A percentile compares a stretch with the other conserved stretches of the same genome.
Evolutionary conservation across 257 asterid genomes (phyloP).

Genomic region (Plantago ovata): DNA sequence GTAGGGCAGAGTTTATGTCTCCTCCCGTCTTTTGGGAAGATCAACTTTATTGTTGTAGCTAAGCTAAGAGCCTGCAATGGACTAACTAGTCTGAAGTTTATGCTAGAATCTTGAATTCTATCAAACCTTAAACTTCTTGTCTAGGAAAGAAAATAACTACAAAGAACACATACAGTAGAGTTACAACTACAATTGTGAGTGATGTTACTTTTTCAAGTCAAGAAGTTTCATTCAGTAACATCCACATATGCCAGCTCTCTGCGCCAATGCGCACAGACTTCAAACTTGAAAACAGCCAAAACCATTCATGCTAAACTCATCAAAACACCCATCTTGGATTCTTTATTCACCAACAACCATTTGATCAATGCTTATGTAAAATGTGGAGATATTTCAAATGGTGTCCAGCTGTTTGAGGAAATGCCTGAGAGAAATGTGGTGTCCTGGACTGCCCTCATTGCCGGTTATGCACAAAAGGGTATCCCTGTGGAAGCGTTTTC

Average conservation of each 20-base stretch:
- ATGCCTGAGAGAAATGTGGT: constrained; percentile 62
- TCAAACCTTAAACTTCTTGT: too few relatives aligned
- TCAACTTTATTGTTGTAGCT: constrained; percentile 6
- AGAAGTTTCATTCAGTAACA: constrained; percentile 29
- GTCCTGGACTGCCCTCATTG: constrained; percentile 69
- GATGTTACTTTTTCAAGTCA: constrained; percentile 31
- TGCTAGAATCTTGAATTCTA: neutral
- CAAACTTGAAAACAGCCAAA: constrained; percentile 30
- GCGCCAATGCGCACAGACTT: constrained; percentile 36
- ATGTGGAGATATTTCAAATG: constrained; percentile 36
- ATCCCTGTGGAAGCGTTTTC: constrained; percentile 46
- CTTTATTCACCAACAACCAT: constrained; percentile 48
- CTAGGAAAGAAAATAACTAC: too few relatives aligned
- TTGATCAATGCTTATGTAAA: constrained; percentile 48
- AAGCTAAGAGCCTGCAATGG: constrained; percentile 26
- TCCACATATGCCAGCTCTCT: constrained; percentile 30
- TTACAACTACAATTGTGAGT: too few relatives aligned
- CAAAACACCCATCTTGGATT: constrained; percentile 25
- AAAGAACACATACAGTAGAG: neutral
- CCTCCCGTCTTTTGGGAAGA: too few relatives aligned
- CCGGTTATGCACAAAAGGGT: constrained; percentile 62
- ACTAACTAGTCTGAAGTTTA: neutral
- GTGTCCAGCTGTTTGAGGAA: constrained; percentile 56
- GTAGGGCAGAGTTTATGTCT: too few relatives aligned
- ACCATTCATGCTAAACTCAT: constrained; percentile 45